phyloP scores from a whole-genome alignment of 75 land plant species.

The Ceratopteris richardii region DNA sequence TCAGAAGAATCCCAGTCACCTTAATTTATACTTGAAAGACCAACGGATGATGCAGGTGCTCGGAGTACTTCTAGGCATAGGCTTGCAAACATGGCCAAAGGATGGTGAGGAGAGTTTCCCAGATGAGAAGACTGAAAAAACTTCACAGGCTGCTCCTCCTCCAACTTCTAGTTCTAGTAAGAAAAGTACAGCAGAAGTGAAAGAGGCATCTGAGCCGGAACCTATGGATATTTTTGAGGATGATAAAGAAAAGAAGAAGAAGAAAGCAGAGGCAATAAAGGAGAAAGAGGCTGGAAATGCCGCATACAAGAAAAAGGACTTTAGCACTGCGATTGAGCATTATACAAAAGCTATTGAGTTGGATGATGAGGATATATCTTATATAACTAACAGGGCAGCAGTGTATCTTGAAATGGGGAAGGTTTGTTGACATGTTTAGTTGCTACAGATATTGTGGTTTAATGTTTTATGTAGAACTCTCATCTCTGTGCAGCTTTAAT shows the following conservation, averaged over 20 bases:
- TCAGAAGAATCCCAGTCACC: conserved; percentile 71
- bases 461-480: too few relatives aligned
- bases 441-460: background rate
- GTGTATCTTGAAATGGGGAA: conserved; percentile 90
- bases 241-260: conserved; percentile 50
- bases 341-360: conserved; percentile 75
- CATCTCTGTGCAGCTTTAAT: too few relatives aligned
- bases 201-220: conserved; percentile 47
- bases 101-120: conserved; percentile 29
- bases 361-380: conserved; percentile 94
- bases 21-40: conserved; percentile 64
- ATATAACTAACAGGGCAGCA: conserved; percentile 89
- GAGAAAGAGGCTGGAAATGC: conserved; percentile 98
- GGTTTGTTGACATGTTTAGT: conserved; percentile 23
- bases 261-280: conserved; percentile 62
- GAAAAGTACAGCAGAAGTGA: conserved; percentile 5
- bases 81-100: conserved; percentile 31
- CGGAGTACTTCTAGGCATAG: conserved; percentile 70
- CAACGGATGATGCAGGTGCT: conserved; percentile 86
- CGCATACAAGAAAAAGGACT: conserved; percentile 93
- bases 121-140: conserved; percentile 9
- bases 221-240: conserved; percentile 69
- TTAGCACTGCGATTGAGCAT: conserved; percentile 65
- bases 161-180: conserved; percentile 3
- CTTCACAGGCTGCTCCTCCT: conserved; percentile 11